These are phyloP conservation scores for Penicillium verrucosum DNA, from an alignment of 2,329 filamentous ascomycete genomes.

Conservation along the genomic window DNA sequence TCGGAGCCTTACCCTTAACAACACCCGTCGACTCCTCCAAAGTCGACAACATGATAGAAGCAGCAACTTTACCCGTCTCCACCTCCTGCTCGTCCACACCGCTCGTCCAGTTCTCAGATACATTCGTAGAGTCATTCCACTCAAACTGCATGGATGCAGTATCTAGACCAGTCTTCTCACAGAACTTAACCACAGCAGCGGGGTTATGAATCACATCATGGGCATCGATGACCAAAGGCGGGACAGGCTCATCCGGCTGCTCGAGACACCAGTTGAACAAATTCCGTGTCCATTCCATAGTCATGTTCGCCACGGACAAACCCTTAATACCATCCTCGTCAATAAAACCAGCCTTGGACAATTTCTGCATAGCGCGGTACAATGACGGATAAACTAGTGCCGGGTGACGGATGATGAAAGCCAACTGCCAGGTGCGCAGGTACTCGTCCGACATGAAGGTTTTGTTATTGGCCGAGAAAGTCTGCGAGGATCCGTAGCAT, in stretches of 20 bases:
- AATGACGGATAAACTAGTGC: conserved; percentile 38
- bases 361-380: conserved; percentile 29
- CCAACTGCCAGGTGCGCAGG: conserved; percentile 30
- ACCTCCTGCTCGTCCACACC: no score
- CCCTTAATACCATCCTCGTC: conserved; percentile 10
- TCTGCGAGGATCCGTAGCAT: conserved; percentile 11
- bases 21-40: conserved; percentile 34
- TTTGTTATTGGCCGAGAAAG: conserved; percentile 29
- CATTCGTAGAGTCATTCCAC: conserved; percentile 27
- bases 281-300: conserved; percentile 28
- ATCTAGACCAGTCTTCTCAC: conserved; percentile 32
- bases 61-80: not conserved
- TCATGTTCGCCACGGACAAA: conserved; percentile 20
- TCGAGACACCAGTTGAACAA: conserved; percentile 35
- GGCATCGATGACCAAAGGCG: conserved; percentile 36
- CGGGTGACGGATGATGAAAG: conserved; percentile 40
- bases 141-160: conserved; percentile 25
- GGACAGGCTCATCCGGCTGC: conserved; percentile 9
- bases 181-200: conserved; percentile 25
- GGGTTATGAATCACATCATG: conserved; percentile 37
- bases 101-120: not conserved
- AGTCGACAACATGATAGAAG: conserved; percentile 28
- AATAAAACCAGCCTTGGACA: conserved; percentile 11
- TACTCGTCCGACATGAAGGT: conserved; percentile 37
- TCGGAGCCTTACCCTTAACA: conserved; percentile 30